Evolutionary conservation across 2,329 filamentous ascomycete genomes (phyloP), one percentile per base, ranked within the genome.

Genomic region (Aspergillus persii): DNA sequence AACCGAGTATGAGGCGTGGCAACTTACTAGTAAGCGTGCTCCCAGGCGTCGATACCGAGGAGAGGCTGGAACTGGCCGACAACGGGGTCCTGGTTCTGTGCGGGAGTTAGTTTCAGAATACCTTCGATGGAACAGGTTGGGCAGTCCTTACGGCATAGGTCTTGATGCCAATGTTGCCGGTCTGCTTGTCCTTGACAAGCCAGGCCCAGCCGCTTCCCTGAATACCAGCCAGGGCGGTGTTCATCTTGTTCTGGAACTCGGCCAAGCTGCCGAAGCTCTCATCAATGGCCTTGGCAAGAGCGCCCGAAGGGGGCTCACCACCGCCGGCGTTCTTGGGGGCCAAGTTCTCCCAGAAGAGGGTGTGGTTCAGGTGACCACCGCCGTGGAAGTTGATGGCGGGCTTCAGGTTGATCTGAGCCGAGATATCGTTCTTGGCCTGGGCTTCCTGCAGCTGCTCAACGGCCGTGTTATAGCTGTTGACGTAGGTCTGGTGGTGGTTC

Each of bases 401-500:
- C 77, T 86, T 84, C 61, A 86, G 79, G 39, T 83, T 79, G 65
- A 87, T 84, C 73, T 86, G 84, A 11, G 81, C 75, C 54, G 80
- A 68, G 66, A 86, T 83, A 71, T 87, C 82, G 58, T 77, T 74
- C 67, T 80, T 81, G 54, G 75, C 71, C 66, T 83, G 78, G 9
- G 84, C 84, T 64, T 86, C 83, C 59, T 83, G 81, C 63, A 90
- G 79, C 73, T 93, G 87, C 77, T 92, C 87, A 66, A 86, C 80
- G 59, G 91, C 89, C 61, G 88, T 84, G 82, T 96, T 96, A 82
- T 91, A 90, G 76, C 89, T 89, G 78, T 88, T 95, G 69, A 96
- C 91, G 77, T 96, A 96, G 71, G 92, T 93, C 79, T 94, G 88
- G 83, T 96, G 93, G 84, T 96, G 92, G 80, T 92, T 94, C 80